phyloP scores from a whole-genome alignment of 805 yeast genomes.

The Lipomyces kockii region DNA sequence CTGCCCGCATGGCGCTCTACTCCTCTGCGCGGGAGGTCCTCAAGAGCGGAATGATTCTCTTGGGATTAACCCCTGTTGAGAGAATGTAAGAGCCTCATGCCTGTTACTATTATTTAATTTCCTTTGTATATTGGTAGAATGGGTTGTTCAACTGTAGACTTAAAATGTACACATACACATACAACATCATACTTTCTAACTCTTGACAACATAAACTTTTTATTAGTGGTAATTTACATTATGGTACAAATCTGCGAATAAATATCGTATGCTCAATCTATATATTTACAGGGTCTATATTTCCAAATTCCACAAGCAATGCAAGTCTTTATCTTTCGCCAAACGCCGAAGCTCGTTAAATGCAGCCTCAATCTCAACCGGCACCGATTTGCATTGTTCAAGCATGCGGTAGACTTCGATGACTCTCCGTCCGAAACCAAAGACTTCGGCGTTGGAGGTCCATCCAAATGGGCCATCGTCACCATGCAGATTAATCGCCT shows the following conservation, averaged over 20 bases:
- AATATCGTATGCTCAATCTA: not conserved
- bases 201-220: not conserved
- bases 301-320: slow-evolving; percentile 9
- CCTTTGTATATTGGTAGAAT: not conserved
- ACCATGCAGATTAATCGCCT: slow-evolving; percentile 12
- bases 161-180: not conserved
- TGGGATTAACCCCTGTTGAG: slow-evolving; percentile 97
- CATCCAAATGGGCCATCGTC: slow-evolving; percentile 31
- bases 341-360: slow-evolving; percentile 11
- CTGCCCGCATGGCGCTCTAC: slow-evolving; percentile 90
- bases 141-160: not conserved
- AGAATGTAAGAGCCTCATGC: slow-evolving; percentile 71
- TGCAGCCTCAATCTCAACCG: slow-evolving; percentile 6
- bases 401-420: slow-evolving; percentile 7
- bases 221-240: not conserved
- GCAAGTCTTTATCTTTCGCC: not conserved
- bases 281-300: slow-evolving; percentile 1
- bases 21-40: slow-evolving; percentile 87
- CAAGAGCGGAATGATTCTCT: slow-evolving; percentile 82
- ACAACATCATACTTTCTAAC: not conserved
- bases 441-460: slow-evolving; percentile 19
- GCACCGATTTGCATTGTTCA: not conserved
- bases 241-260: not conserved
- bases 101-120: not conserved
- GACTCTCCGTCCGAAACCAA: slow-evolving; percentile 25